Base-by-base conservation (phyloP, 2,329 filamentous ascomycete genomes). In the Xylogone sp. region DNA sequence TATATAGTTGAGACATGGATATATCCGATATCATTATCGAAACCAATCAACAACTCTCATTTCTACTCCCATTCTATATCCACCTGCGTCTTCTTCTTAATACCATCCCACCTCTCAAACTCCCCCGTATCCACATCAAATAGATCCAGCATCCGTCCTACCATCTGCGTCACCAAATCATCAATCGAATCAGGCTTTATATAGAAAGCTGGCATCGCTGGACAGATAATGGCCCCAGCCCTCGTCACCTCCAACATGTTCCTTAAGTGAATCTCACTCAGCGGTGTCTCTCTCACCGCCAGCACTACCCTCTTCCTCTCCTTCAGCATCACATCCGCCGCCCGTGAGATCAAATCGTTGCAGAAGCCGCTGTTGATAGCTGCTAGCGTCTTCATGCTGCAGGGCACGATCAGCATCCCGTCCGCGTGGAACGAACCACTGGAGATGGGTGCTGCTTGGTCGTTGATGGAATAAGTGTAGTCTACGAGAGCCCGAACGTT, bases 381-480 rank as follows among this genome's bases (percentile, higher is more conserved):
- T 0, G 73, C 71, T 3, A 77, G 64, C 1, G 74, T 76, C 59
- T 76, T 77, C 70, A 77, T 73, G 49, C 68, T 72, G 61, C 75
- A 78, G 0, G 70, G 73, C 0, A 73, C 69, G 1, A 78, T 59
- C 12, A 77, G 72, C 75, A 78, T 78, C 10, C 74, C 73, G 50
- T 71, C 66, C 7, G 69, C 64, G 39, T 62, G 66, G 59, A 73
- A 77, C 0, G 72, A 75, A 1, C 75, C 74, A 34, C 68, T 72
- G 1, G 73, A 69, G 2, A 75, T 68, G 0, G 73, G 68, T 0
- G 75, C 75, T 0, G 74, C 65, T 57, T 75, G 63, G 49, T 79
- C 75, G 21, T 68, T 65, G 16, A 67, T 64, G 3, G 58, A 69
- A 61, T 77, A 70, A 9, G 62, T 58, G 18, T 67, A 55, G 49